phyloP scores from a whole-genome alignment of 768 basidiomycete genomes.

The Pilatotrama ljubarskyi region DNA sequence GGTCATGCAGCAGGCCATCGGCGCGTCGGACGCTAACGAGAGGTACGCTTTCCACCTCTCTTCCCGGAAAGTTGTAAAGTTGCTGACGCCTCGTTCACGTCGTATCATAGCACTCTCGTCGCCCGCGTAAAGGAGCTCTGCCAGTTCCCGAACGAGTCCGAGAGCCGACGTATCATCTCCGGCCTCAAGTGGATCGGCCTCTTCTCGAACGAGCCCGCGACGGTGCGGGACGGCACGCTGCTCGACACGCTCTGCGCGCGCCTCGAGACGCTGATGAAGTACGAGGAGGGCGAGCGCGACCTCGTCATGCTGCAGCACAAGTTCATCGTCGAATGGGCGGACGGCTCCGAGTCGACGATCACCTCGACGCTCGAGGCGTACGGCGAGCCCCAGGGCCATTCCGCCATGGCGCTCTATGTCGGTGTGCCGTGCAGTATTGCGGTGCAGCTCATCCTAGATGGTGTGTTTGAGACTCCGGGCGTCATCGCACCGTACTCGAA shows the following conservation, averaged over 20 bases:
- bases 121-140: constrained; percentile 68
- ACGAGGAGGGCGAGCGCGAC: constrained; percentile 88
- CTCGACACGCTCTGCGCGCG: constrained; percentile 92
- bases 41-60: constrained; percentile 42
- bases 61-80: background rate
- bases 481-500: constrained; percentile 86
- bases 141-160: constrained; percentile 69
- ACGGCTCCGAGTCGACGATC: constrained; percentile 78
- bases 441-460: constrained; percentile 87
- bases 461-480: constrained; percentile 74
- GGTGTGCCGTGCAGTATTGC: constrained; percentile 95
- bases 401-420: constrained; percentile 91
- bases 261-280: constrained; percentile 91
- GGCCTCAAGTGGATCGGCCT: constrained; percentile 94
- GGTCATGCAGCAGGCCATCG: constrained; percentile 73
- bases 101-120: constrained; percentile 71
- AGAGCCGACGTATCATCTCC: constrained; percentile 77
- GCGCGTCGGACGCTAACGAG: constrained; percentile 67
- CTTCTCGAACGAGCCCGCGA: constrained; percentile 70
- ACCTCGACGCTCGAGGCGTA: constrained; percentile 93
- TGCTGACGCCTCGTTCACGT: background rate
- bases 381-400: constrained; percentile 74
- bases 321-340: constrained; percentile 87
- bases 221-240: constrained; percentile 68
- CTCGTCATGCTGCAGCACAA: constrained; percentile 99